Percentiles rank a stretch among this genome's conserved stretches.
Evolutionary conservation across 768 basidiomycete species (phyloP).

Genomic region (Rhizopogon salebrosus): DNA sequence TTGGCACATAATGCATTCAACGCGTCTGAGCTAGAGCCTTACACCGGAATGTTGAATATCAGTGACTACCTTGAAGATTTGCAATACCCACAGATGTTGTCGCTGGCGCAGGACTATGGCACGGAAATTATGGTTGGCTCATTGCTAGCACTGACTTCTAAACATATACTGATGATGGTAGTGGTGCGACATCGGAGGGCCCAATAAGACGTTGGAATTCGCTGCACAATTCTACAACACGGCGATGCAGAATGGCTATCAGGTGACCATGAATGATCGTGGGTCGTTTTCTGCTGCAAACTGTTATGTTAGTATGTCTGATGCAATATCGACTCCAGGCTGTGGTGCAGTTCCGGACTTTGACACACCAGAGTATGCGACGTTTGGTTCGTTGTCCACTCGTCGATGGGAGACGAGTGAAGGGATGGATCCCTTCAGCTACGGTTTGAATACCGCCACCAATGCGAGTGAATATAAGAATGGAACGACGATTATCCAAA

Average conservation of each 20-base stretch:
- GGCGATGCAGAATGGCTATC: slow-evolving; percentile 34
- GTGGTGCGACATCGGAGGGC: slow-evolving; percentile 58
- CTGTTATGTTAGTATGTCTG: not conserved
- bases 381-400: slow-evolving; percentile 41
- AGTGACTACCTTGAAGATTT: slow-evolving; percentile 47
- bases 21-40: slow-evolving; percentile 42
- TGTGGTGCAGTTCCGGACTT: slow-evolving; percentile 49
- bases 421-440: slow-evolving; percentile 52
- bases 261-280: slow-evolving; percentile 45
- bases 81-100: slow-evolving; percentile 47
- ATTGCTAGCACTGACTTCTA: not conserved
- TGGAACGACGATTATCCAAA: slow-evolving; percentile 43
- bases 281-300: slow-evolving; percentile 7
- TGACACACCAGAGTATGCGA: slow-evolving; percentile 50
- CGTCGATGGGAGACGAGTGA: slow-evolving; percentile 54
- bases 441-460: slow-evolving; percentile 42
- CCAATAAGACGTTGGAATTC: slow-evolving; percentile 40
- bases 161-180: slow-evolving; percentile 14
- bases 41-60: slow-evolving; percentile 46
- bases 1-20: slow-evolving; percentile 50
- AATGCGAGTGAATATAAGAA: slow-evolving; percentile 41
- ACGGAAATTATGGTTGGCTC: slow-evolving; percentile 48
- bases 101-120: slow-evolving; percentile 40
- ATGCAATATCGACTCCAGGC: slow-evolving; percentile 21
- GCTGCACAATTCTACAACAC: slow-evolving; percentile 42